Evolutionary conservation across 2,329 filamentous ascomycete species (phyloP), one percentile per base, ranked within the genome.

Genomic region (Ophiostoma perfectum): DNA sequence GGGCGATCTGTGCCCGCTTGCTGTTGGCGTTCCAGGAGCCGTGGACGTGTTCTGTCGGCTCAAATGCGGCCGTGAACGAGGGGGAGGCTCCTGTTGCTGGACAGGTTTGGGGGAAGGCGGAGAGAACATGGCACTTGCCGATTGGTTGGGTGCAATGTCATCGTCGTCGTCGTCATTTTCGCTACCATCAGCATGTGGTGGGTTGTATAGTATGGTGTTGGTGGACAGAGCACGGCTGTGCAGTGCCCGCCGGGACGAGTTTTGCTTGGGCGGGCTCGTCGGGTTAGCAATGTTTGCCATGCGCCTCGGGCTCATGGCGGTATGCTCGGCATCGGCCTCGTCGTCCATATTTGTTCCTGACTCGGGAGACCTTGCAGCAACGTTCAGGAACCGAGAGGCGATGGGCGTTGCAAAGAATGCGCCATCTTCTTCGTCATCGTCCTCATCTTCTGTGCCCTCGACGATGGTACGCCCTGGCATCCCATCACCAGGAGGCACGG

Each of bases 141-240:
- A 69, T 8, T 64, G 70, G 3, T 27, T 52, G 5, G 38, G 65
- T 2, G 39, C 41, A 14, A 55, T 55, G 9, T 58, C 27, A 14
- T 66, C 44, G 27, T 68, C 67, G 39, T 63, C 58, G 14, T 63
- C 60, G 39, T 44, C 60, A 27, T 38, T 47, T 14, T 58, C 38
- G n/a, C 62, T 64, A 5, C 58, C 47, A 8, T 67, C 55, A 39
- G 82, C 80, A 44, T 70, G 42, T 1, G 72, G 80, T 0, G 93
- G 93, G 45, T 91, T 93, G 78, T 90, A 96, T 0, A 97, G 81
- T 67, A 96, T 93, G 0, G 93, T 97, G 73, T 89, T 92, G 27
- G 88, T 90, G 0, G 93, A 97, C 4, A 90, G 77, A 12, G 92
- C 93, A 49, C 93, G 89, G 68, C 80, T 84, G 74, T 97, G 93